Evolutionary conservation across 345 rosid species (phyloP), one percentile per base, ranked within the genome.

Genomic region (Eucalyptus erythrocorys): DNA sequence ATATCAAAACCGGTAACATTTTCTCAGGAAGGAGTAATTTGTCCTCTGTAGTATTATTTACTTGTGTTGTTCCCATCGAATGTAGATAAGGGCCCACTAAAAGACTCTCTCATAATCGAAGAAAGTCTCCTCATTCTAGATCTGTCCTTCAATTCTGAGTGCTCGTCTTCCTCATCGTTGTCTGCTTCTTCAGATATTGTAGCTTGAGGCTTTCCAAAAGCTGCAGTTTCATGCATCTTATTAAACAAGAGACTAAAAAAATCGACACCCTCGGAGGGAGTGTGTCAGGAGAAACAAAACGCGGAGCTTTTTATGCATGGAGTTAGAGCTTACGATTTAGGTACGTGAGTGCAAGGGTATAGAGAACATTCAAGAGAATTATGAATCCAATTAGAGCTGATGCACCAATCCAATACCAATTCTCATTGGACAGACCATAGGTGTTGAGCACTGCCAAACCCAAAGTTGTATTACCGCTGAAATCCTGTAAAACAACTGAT

Each of bases 331-430:
- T 90, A 98, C 99, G 95, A 89, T 87, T 93, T 32, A 97, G 91
- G 91, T 92, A 96, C 86, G 91, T 91, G 49, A 98, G 96, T 34
- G 97, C 90, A 7, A 97, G 53, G 85, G 97, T 98, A 87, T 95
- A 93, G 49, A 98, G 94, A 91, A 95, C 90, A 90, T 96, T 98
- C 91, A 95, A 94, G 90, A 98, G 93, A 86, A 98, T 85, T 10
- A 80, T 87, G 91, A 97, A 97, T 19, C 96, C 98, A 1, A 94
- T 21, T 81, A 94, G 91, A 68, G 93, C 96, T 88, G 90, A 96
- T 21, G 90, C 94, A 5, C 98, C 97, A 84, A 95, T 95, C 99
- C 98, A 97, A 86, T 92, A 97, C 99, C 97, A 98, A 89, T 94
- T 93, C 91, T 90, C 91, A 22, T 93, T 91, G 4, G 92, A 51